Conservation (phyloP, 2,329 filamentous ascomycete species). For the Nemania diffusa region DNA sequence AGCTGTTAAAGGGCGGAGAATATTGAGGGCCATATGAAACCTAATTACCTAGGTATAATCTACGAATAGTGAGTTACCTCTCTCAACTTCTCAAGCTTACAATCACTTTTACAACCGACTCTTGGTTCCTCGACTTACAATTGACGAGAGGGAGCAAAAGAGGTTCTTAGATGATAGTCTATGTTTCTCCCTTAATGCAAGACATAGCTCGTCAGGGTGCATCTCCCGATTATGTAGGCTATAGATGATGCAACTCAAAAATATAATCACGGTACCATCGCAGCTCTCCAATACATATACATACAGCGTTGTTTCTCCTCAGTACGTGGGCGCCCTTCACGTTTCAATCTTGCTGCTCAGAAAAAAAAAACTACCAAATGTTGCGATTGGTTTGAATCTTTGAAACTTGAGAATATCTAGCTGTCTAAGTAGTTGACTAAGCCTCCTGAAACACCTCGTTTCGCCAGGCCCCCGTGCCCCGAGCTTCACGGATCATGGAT, state of each 20-base stretch:
- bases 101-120: too few relatives aligned
- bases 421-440: background rate
- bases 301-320: background rate
- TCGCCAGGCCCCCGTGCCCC: constrained; percentile 7
- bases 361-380: background rate
- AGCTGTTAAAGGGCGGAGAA: background rate
- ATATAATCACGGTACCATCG: background rate
- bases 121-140: too few relatives aligned
- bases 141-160: too few relatives aligned
- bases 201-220: too few relatives aligned
- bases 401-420: background rate
- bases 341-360: background rate
- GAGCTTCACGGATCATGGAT: background rate
- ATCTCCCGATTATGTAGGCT: background rate
- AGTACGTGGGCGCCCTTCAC: background rate
- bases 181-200: too few relatives aligned
- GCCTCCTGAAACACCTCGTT: constrained; percentile 26
- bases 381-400: constrained; percentile 19
- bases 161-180: too few relatives aligned
- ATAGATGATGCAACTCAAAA: background rate
- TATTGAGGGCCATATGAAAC: too few relatives aligned
- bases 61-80: background rate
- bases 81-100: too few relatives aligned
- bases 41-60: background rate
- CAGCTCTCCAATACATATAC: background rate